Conservation (phyloP, 139 green algal genomes). For the Volvox africanus region DNA sequence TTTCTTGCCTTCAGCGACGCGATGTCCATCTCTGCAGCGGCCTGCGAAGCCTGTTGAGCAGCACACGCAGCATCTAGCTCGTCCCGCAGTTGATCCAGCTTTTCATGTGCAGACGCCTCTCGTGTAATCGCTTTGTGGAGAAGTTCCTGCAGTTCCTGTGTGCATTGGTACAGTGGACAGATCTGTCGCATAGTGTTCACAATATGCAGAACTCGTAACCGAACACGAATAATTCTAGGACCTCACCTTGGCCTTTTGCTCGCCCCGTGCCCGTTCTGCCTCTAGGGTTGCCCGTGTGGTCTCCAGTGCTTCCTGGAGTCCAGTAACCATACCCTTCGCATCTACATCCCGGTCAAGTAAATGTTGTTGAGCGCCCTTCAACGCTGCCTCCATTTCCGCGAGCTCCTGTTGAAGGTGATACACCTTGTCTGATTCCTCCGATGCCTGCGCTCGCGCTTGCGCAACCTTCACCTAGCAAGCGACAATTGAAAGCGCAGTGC, state of each 20-base stretch:
- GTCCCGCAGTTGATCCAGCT: neutral
- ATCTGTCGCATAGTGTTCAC: too few relatives aligned
- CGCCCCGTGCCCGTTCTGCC: neutral
- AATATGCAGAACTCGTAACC: too few relatives aligned
- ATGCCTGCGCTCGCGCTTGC: neutral
- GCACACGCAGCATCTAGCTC: constrained; percentile 11
- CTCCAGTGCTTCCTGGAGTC: constrained; percentile 28
- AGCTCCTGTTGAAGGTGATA: constrained; percentile 10
- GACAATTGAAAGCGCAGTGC: too few relatives aligned
- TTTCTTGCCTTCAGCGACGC: constrained; percentile 15
- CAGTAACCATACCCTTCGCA: neutral
- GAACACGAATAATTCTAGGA: neutral
- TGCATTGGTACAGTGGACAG: too few relatives aligned
- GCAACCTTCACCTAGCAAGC: constrained; percentile 8
- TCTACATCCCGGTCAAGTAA: neutral
- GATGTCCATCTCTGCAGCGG: neutral
- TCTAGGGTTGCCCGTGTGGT: constrained; percentile 24
- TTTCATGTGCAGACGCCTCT: neutral
- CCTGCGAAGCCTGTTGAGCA: neutral
- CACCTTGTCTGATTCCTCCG: neutral
- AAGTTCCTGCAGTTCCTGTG: constrained; percentile 27
- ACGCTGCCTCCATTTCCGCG: neutral
- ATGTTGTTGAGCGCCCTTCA: neutral
- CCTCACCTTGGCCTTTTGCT: constrained; percentile 15
- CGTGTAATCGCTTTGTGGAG: neutral